phyloP scores from a whole-genome alignment of 2,329 filamentous ascomycete species.

The Fusarium phyllophilum region DNA sequence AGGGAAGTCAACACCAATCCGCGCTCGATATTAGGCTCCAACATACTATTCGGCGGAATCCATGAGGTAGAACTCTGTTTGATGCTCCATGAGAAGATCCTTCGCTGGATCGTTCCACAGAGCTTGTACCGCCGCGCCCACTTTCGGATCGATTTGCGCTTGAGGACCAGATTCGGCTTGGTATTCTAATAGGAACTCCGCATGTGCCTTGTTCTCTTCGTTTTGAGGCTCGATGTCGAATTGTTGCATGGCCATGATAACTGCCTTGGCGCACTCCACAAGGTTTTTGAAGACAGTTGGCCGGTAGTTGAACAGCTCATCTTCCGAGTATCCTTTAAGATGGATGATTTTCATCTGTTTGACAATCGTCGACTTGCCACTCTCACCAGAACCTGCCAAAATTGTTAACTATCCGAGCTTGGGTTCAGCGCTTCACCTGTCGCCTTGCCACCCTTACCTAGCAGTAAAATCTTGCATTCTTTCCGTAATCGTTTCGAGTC shows the following conservation, averaged over 20 bases:
- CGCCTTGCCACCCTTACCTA: constrained; percentile 71
- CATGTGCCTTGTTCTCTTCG: constrained; percentile 76
- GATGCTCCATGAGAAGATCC: constrained; percentile 85
- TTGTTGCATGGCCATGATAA: constrained; percentile 91
- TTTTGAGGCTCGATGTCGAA: constrained; percentile 85
- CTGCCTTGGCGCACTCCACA: constrained; percentile 93
- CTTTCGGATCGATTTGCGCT: constrained; percentile 80
- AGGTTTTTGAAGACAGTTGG: constrained; percentile 98
- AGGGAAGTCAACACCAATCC: constrained; percentile 14
- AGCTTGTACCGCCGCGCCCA: constrained; percentile 84
- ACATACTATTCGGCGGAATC: constrained; percentile 97
- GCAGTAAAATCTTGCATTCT: constrained; percentile 98
- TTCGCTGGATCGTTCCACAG: constrained; percentile 92
- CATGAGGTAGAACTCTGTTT: constrained; percentile 99
- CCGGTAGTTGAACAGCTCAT: constrained; percentile 93
- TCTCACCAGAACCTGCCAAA: constrained; percentile 88
- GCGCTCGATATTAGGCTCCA: background rate
- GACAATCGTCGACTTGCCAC: constrained; percentile 98
- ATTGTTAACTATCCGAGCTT: constrained; percentile 29
- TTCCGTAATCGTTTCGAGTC: constrained; percentile 90
- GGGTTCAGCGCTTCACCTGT: background rate
- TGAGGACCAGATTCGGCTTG: constrained; percentile 91
- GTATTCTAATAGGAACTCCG: constrained; percentile 86
- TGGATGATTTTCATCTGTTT: constrained; percentile 99
- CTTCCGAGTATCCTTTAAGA: constrained; percentile 94